phyloP scores from a whole-genome alignment of 2,329 filamentous ascomycete genomes.

The Diaporthe citrichinensis region DNA sequence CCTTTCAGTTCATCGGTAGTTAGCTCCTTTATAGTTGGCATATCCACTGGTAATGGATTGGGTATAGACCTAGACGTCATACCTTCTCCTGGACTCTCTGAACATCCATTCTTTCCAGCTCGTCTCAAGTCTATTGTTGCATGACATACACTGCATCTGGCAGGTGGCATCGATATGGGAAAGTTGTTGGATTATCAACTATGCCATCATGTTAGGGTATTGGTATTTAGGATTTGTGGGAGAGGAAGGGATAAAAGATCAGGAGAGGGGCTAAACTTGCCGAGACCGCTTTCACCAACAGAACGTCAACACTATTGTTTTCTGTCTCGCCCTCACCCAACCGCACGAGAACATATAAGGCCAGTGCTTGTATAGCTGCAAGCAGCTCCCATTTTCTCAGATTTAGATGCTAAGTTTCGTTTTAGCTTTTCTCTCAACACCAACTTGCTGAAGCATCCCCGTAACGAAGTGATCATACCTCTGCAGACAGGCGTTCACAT shows the following conservation, averaged over 20 bases:
- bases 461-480: background rate
- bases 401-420: background rate
- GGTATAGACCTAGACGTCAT: background rate
- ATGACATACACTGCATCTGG: background rate
- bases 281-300: background rate
- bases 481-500: background rate
- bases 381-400: background rate
- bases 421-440: background rate
- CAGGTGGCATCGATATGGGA: background rate
- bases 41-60: background rate
- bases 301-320: background rate
- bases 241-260: background rate
- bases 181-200: background rate
- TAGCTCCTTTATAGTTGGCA: background rate
- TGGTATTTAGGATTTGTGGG: background rate
- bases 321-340: slow-evolving; percentile 11
- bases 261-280: background rate
- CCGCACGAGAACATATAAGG: background rate
- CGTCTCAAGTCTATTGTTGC: background rate
- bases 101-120: slow-evolving; percentile 6
- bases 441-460: no score
- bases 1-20: background rate
- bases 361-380: slow-evolving; percentile 3
- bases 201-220: background rate
- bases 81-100: background rate